Evolutionary conservation across 2,329 filamentous ascomycete genomes (phyloP), one percentile per base, ranked within the genome.

Genomic region (Epichloe amarillans): DNA sequence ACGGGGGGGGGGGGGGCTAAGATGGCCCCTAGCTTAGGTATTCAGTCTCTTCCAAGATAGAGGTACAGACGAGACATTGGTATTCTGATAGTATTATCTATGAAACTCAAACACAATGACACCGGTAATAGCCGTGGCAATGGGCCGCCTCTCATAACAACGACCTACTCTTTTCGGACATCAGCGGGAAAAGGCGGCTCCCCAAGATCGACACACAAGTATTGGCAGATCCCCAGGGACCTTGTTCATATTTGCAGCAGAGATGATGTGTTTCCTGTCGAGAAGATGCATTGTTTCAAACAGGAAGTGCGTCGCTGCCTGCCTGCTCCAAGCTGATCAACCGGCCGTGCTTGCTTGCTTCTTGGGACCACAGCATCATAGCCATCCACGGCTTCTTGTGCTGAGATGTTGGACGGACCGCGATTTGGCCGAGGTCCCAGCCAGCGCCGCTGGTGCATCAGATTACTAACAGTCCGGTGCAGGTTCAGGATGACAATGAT

Each of bases 121-220:
- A 36, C 54, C 55, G 50, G 47, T 38, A 50, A 52, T 56, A 54
- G 53, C 54, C 53, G 52, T 49, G 36, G 38, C 39, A 44, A 26
- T 43, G 50, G 50, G 53, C 54, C 49, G 55, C 51, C 46, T 54
- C 46, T 51, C 41, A 26, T 47, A 36, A 33, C 17, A 40, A 36
- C 15, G 26, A 46, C 49, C 49, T 46, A 45, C 49, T 40, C 37
- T 42, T 46, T 39, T 30, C 26, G 49, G 49, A 37, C 42, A 46
- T 23, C 43, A 30, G 37, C n/a, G 14, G 26, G 38, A 39, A 12
- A 19, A 23, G 3, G 15, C 23, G 49, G 23, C 11, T 42, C 19
- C 38, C 37, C 44, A 15, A 14, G 3, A 15, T 49, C 10, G 14
- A 43, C 21, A 15, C 26, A 26, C 7, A 8, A 26, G n/a, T 6